These are phyloP conservation scores for Trypethelium eluteriae DNA, from an alignment of 495 filamentous ascomycete species.

Conservation along the genomic window DNA sequence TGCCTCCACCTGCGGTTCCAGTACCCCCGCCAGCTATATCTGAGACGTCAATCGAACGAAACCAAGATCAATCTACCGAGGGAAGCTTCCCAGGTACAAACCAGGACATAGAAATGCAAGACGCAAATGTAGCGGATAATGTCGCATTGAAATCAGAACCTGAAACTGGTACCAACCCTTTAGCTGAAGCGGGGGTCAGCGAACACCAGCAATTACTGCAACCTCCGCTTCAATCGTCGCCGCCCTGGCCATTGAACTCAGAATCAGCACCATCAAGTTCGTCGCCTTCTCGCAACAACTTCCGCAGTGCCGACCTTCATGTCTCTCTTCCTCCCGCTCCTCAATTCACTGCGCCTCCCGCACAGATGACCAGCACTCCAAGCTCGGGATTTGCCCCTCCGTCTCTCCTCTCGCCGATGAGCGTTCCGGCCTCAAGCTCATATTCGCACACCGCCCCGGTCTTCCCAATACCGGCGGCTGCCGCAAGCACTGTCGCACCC, in stretches of 20 bases:
- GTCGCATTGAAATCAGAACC: slow-evolving; percentile 18
- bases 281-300: slow-evolving; percentile 11
- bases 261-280: neutral
- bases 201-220: slow-evolving; percentile 14
- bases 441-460: neutral
- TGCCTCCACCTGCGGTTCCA: neutral
- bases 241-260: slow-evolving; percentile 21
- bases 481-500: slow-evolving; percentile 41
- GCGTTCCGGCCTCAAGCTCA: neutral
- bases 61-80: neutral
- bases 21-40: neutral
- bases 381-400: slow-evolving; percentile 1
- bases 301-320: slow-evolving; percentile 19
- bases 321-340: slow-evolving; percentile 24
- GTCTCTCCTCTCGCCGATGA: neutral
- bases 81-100: slow-evolving; percentile 4
- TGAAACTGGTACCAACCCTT: neutral
- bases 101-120: slow-evolving; percentile 32
- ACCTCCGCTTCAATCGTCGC: slow-evolving; percentile 26
- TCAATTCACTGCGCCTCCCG: slow-evolving; percentile 32
- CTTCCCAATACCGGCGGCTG: slow-evolving; percentile 23
- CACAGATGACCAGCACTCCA: slow-evolving; percentile 9
- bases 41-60: neutral
- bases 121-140: slow-evolving; percentile 15
- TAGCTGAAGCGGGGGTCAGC: neutral